Evolutionary conservation across 2,329 filamentous ascomycete genomes (phyloP).

Genomic region (Chaetomiaceae sp.): DNA sequence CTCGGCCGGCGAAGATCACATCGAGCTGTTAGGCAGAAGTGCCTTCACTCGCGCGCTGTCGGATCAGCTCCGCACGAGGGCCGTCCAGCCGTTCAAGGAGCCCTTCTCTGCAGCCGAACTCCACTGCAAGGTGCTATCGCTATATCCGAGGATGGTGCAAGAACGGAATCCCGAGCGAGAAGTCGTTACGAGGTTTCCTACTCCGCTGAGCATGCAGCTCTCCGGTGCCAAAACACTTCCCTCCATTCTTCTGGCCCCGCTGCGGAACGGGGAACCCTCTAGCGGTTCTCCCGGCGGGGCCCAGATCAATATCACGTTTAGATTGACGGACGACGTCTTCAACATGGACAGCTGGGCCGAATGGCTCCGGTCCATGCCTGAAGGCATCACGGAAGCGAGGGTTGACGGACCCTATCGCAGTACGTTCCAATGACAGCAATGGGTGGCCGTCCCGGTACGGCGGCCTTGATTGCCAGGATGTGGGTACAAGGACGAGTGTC

Average conservation of each 20-base stretch:
- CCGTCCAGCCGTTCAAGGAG: constrained; percentile 36
- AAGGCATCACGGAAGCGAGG: constrained; percentile 49
- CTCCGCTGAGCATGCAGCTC: constrained; percentile 51
- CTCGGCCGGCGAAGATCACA: constrained; percentile 47
- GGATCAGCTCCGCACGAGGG: constrained; percentile 44
- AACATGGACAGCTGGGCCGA: constrained; percentile 51
- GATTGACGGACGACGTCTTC: constrained; percentile 45
- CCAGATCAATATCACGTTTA: constrained; percentile 46
- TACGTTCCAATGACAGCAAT: constrained; percentile 33
- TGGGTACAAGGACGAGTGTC: background rate
- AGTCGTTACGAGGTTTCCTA: constrained; percentile 43
- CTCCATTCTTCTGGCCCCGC: constrained; percentile 49
- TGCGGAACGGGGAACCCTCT: constrained; percentile 36
- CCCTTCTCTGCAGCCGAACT: constrained; percentile 48
- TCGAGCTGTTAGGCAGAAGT: constrained; percentile 41
- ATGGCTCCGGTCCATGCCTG: constrained; percentile 53
- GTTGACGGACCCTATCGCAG: constrained; percentile 44
- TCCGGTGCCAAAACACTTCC: constrained; percentile 48
- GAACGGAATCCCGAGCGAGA: constrained; percentile 45
- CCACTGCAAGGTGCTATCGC: constrained; percentile 46
- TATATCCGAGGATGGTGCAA: constrained; percentile 46
- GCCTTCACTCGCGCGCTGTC: constrained; percentile 47
- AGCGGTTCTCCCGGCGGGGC: constrained; percentile 36
- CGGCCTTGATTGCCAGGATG: background rate
- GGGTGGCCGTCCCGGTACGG: background rate